Conservation (phyloP, 441 rosid genomes). For the Cnidoscolus chayamansa region DNA sequence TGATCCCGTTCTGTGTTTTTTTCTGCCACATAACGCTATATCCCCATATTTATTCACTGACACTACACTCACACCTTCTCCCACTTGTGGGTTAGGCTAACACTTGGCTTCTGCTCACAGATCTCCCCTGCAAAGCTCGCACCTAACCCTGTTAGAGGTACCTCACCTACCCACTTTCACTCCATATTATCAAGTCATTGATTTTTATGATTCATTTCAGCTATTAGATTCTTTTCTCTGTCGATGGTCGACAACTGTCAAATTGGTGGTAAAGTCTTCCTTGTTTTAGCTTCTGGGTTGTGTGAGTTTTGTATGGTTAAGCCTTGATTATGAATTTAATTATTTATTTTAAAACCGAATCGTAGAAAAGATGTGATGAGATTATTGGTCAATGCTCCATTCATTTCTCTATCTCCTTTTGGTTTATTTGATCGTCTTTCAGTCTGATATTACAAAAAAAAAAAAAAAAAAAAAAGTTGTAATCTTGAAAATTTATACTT, state of each 20-base stretch:
- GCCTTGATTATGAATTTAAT: not conserved
- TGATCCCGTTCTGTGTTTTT: conserved; percentile 22
- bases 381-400: not conserved
- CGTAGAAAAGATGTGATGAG: not conserved
- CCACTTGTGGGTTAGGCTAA: not conserved
- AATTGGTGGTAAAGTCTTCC: not conserved
- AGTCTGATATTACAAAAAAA: not conserved
- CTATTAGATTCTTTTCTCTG: not conserved
- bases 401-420: not conserved
- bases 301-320: not conserved
- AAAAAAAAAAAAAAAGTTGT: not conserved
- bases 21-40: conserved; percentile 3
- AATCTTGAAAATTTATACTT: not conserved
- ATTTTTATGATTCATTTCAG: not conserved
- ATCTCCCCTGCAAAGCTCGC: not conserved
- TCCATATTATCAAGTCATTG: not conserved
- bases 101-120: not conserved
- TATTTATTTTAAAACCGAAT: not conserved
- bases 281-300: not conserved
- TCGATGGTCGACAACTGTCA: not conserved
- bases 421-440: not conserved
- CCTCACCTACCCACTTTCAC: conserved; percentile 8
- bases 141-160: not conserved
- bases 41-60: not conserved
- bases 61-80: not conserved